Evolutionary conservation across 495 filamentous ascomycete species (phyloP), one percentile per base, ranked within the genome.

Genomic region (Neurospora cerealis): DNA sequence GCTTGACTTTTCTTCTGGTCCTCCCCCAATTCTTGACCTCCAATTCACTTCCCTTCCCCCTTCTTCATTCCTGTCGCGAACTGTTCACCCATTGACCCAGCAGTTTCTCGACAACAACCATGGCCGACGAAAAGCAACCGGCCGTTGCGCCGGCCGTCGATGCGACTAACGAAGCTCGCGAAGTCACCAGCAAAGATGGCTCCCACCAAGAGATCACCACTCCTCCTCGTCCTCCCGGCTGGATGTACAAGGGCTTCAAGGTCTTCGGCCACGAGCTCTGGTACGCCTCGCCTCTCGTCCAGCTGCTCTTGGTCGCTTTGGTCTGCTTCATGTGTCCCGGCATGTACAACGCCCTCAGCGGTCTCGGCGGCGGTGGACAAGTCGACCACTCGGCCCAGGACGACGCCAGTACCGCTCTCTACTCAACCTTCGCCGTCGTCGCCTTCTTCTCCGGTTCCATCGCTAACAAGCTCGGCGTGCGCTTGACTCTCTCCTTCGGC

Each of bases 251-350:
- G 79, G 87, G 87, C 46, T 73, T 90, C 69, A 87, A 82, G 69
- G 70, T 93, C 70, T 87, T 87, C 60, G 80, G 80, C 21, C 86
- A 78, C 78, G 87, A 86, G 75, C 72, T 91, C 6, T 94, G 89
- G 86, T 94, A 91, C 83, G 92, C 93, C 70, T 93, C 91, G 36
- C 93, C 93, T 5, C 88, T 90, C 76, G 81, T 88, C 42, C 93
- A 95, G 81, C 84, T 95, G 48, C 74, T 92, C 38, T 84, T 96
- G 83, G 91, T 95, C 60, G 89, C 93, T 24, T 87, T 95, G 75
- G 93, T 96, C 71, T 97, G 93, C 82, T 97, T 97, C 87, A 84
- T 97, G 74, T 96, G 93, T 79, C 93, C 93, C 6, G 93, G 93
- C 80, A 93, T 91, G 85, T 95, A 89, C 86, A 97, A 95, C 80